Conservation (phyloP, 257 asterid genomes). For the Dorcoceras hygrometricum region DNA sequence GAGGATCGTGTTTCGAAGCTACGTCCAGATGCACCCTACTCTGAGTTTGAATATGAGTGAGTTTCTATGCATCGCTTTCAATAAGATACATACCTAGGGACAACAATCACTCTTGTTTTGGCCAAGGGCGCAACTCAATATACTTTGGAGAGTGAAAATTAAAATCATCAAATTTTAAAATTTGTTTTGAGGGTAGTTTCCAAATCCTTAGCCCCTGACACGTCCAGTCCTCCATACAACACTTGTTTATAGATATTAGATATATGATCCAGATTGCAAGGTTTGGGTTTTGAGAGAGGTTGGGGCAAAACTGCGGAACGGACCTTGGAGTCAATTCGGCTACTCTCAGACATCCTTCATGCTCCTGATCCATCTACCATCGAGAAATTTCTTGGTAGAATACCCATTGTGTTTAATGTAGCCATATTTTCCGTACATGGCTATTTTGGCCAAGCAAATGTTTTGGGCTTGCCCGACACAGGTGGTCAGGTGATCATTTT, state of each 20-base stretch:
- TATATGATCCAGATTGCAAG: conserved; percentile 64
- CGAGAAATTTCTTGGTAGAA: conserved; percentile 86
- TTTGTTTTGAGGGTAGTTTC: not conserved
- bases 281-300: conserved; percentile 96
- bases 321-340: conserved; percentile 78
- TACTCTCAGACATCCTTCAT: conserved; percentile 87
- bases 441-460: conserved; percentile 98
- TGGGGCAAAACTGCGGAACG: conserved; percentile 91
- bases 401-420: conserved; percentile 95
- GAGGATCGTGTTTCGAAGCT: conserved; percentile 70
- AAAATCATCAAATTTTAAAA: not conserved
- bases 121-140: not conserved
- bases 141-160: not conserved
- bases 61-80: conserved; percentile 24
- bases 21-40: conserved; percentile 60
- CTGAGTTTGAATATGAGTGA: conserved; percentile 80
- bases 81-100: not conserved
- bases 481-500: conserved; percentile 86
- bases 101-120: not conserved
- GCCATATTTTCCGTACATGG: conserved; percentile 90
- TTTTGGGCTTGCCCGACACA: conserved; percentile 96
- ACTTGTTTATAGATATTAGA: too few species aligned
- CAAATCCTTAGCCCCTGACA: not conserved
- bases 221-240: not conserved
- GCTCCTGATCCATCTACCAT: conserved; percentile 92